phyloP scores from a whole-genome alignment of 306 rosid species.

The barrel medic (Medicago truncatula) region MtrunA17r5.0-ANR NC_053045.1:61333001-61333500 shows the following conservation, averaged over 20 bases:
- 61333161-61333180: constrained; percentile 3
- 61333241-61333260: neutral
- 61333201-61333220: neutral
- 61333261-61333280: neutral
- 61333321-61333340: constrained; percentile 10
- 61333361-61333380: constrained; percentile 14
- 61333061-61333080: constrained; percentile 23
- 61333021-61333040: constrained; percentile 5
- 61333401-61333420: constrained; percentile 1
- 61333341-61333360: neutral
- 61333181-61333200: neutral
- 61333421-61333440: constrained; percentile 12
- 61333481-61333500: no score
- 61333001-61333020: constrained; percentile 28
- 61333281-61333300: neutral
- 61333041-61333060: neutral
- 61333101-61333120: neutral
- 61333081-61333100: constrained; percentile 6
- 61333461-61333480: no score
- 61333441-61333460: no score
- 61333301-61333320: constrained; percentile 1
- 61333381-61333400: constrained; percentile 2
- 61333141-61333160: neutral
- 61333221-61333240: neutral
- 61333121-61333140: constrained; percentile 7